Evolutionary conservation across 176 grass and related monocot genomes (phyloP).

Genomic region (Zizania latifolia): DNA sequence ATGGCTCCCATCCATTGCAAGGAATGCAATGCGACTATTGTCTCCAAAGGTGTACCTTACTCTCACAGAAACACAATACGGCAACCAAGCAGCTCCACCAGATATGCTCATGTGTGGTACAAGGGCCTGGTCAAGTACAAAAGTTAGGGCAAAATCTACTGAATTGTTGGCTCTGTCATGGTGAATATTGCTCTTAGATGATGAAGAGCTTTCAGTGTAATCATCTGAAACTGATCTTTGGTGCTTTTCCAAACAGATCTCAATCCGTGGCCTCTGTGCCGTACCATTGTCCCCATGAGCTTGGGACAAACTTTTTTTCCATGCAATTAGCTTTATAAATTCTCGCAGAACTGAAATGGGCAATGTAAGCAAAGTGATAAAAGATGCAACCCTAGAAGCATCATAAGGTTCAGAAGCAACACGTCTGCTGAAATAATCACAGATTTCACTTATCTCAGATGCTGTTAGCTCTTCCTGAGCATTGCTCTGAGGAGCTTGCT

Average conservation of each 20-base stretch:
- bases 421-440: constrained; percentile 79
- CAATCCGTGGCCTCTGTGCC: constrained; percentile 47
- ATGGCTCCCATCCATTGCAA: constrained; percentile 85
- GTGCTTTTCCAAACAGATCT: constrained; percentile 85
- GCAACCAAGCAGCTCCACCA: constrained; percentile 85
- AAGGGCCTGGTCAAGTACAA: constrained; percentile 60
- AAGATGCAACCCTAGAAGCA: constrained; percentile 86
- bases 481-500: constrained; percentile 48
- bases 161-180: constrained; percentile 72
- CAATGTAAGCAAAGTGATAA: constrained; percentile 87
- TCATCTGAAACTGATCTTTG: constrained; percentile 41
- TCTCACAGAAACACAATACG: constrained; percentile 81
- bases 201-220: constrained; percentile 33
- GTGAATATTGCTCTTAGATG: constrained; percentile 80
- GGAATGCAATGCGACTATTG: constrained; percentile 49
- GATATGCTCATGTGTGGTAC: constrained; percentile 59
- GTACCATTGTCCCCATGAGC: constrained; percentile 48
- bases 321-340: constrained; percentile 80
- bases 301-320: constrained; percentile 72
- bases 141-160: constrained; percentile 77
- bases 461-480: constrained; percentile 68
- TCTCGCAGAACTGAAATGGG: constrained; percentile 73
- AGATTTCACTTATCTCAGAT: constrained; percentile 77
- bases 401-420: constrained; percentile 89
- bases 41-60: constrained; percentile 72